phyloP scores from a whole-genome alignment of 1,139 yeast species.

The Suhomyces coccinellae region DNA sequence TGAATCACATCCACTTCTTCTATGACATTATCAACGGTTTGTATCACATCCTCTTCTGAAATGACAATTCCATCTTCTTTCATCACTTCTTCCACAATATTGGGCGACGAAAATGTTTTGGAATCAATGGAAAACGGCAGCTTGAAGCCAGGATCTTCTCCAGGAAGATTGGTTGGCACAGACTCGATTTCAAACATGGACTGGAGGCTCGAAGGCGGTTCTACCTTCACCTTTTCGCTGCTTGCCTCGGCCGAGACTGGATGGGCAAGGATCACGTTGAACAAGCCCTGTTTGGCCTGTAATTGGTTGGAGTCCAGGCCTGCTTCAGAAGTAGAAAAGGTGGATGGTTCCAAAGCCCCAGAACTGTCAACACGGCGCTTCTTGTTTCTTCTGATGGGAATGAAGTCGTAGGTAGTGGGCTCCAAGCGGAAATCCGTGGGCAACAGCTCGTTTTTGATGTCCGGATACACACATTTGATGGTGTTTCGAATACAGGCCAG shows the following conservation, averaged over 20 bases:
- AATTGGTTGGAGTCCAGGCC: not conserved
- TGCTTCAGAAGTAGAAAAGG: too few relatives aligned
- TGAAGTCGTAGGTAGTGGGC: slow-evolving; percentile 15
- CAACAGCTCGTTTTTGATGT: slow-evolving; percentile 26
- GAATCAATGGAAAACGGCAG: too few relatives aligned
- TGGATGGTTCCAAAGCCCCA: too few relatives aligned
- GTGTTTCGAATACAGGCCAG: slow-evolving; percentile 39
- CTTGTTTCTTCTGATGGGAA: slow-evolving; percentile 3
- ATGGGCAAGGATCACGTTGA: slow-evolving; percentile 15
- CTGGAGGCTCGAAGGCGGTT: not conserved
- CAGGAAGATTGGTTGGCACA: not conserved
- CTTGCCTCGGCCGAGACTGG: slow-evolving; percentile 8
- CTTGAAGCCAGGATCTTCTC: not conserved
- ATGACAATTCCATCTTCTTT: too few relatives aligned
- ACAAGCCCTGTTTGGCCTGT: slow-evolving; percentile 10
- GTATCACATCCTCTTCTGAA: too few relatives aligned
- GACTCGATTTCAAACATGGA: slow-evolving; percentile 5
- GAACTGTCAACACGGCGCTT: not conserved
- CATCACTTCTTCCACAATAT: too few relatives aligned
- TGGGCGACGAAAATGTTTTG: too few relatives aligned
- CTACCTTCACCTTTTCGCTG: slow-evolving; percentile 5
- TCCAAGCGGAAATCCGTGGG: slow-evolving; percentile 29
- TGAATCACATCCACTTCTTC: not conserved
- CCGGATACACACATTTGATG: slow-evolving; percentile 44
- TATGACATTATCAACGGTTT: too few relatives aligned